Evolutionary conservation across 75 land plant genomes (phyloP).

Genomic region (Sequoiadendron giganteum): DNA sequence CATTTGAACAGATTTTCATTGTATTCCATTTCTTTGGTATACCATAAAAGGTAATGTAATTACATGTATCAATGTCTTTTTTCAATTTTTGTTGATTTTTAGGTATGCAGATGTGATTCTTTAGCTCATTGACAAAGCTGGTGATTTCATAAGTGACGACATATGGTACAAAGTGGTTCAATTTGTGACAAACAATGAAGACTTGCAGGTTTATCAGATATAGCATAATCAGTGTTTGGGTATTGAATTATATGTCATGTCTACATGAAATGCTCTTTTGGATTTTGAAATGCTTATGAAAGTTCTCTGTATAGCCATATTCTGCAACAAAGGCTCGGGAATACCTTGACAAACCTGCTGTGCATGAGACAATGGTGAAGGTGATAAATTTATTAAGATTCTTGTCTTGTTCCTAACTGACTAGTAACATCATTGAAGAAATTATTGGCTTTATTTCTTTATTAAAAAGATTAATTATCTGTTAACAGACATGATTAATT

Average conservation of each 20-base stretch:
- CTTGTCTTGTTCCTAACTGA: background rate
- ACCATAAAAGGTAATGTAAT: background rate
- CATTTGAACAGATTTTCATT: background rate
- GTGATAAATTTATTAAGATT: constrained; percentile 24
- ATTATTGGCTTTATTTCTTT: background rate
- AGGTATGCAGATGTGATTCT: constrained; percentile 99
- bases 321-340: constrained; percentile 96
- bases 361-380: constrained; percentile 99
- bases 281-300: constrained; percentile 8
- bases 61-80: background rate
- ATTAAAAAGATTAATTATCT: background rate
- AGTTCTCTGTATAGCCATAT: too few species aligned
- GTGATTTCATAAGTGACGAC: constrained; percentile 99
- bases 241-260: constrained; percentile 1
- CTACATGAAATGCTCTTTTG: constrained; percentile 4
- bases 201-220: constrained; percentile 68
- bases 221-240: background rate
- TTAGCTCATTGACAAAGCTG: constrained; percentile 98
- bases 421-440: background rate
- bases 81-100: background rate
- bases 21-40: background rate
- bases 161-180: constrained; percentile 99
- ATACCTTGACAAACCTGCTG: constrained; percentile 92
- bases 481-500: background rate
- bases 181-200: constrained; percentile 99